Evolutionary conservation across 2,329 filamentous ascomycete genomes (phyloP), one percentile per base, ranked within the genome.

Genomic region (Metarhizium humberi): DNA sequence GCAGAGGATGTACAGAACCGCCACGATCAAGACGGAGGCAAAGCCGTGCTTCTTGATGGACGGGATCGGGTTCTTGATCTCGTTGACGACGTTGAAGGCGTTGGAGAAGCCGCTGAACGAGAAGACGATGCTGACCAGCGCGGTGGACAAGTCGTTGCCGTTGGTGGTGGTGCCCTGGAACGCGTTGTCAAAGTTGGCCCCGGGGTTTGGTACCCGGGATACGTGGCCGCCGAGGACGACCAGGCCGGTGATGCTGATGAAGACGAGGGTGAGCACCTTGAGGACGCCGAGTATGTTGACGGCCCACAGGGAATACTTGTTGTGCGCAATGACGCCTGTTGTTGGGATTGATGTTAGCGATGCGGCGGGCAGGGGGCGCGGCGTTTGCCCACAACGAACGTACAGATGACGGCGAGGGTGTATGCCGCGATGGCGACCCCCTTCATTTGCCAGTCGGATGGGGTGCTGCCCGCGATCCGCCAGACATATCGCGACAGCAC

Each of bases 351-450:
- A 7, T 18, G 48, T 40, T 51, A 16, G 34, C 11, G 18, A 53
- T 11, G 42, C 8, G 7, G n/a, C 20, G 10, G 14, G 6, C 3
- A 5, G 54, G 4, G 25, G 25, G 25, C 48, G 6, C 8, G 20
- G 18, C n/a, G 40, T 16, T 29, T 25, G 20, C 11, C 3, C 4
- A 10, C 25, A 4, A 4, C 4, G 25, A 25, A 71, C 77, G 58
- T 62, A 81, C 81, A 72, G 1, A 85, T 58, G 1, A 78, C 72
- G 3, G 83, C 82, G 0, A 84, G 62, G 0, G 80, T 84, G 61
- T 87, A 87, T 0, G 76, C 79, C 1, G 80, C 84, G 29, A 87
- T 69, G 0, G 85, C 85, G 3, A 87, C 78, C 1, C 84, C 86
- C 63, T 87, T 87, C 53, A 80, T 65, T 62, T 87, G 73, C 86